phyloP scores from a whole-genome alignment of 805 yeast genomes.

The Metschnikowia matae region DNA sequence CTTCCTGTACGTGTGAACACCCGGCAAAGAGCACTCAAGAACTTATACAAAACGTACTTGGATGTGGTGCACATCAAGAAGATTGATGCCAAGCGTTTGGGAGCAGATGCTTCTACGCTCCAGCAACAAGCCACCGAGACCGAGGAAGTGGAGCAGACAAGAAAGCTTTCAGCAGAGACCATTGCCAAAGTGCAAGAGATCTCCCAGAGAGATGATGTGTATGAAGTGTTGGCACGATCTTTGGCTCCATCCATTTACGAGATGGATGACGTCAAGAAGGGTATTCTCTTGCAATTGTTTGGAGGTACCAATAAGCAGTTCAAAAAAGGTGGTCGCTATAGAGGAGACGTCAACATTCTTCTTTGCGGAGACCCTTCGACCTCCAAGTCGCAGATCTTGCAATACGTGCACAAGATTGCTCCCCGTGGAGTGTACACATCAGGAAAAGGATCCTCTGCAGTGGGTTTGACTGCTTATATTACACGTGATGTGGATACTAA shows the following conservation, averaged over 20 bases:
- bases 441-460: conserved; percentile 98
- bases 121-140: conserved; percentile 57
- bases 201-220: conserved; percentile 70
- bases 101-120: conserved; percentile 70
- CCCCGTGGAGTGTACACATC: conserved; percentile 98
- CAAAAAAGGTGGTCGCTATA: conserved; percentile 84
- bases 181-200: conserved; percentile 57
- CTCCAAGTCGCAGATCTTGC: conserved; percentile 88
- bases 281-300: conserved; percentile 84
- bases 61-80: conserved; percentile 93
- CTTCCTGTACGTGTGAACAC: conserved; percentile 87
- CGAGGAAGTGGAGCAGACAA: conserved; percentile 71
- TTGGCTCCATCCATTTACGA: conserved; percentile 97
- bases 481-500: conserved; percentile 92
- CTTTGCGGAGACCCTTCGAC: conserved; percentile 99
- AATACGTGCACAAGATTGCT: conserved; percentile 94
- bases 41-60: conserved; percentile 84
- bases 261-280: conserved; percentile 95
- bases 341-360: conserved; percentile 92
- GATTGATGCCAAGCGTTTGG: conserved; percentile 75
- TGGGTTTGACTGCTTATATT: conserved; percentile 95
- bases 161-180: conserved; percentile 67
- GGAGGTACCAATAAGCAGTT: conserved; percentile 94
- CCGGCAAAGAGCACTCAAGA: conserved; percentile 76
- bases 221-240: conserved; percentile 82